Evolutionary conservation across 2,329 filamentous ascomycete genomes (phyloP), one percentile per base, ranked within the genome.

Genomic region (Blastomyces percursus): DNA sequence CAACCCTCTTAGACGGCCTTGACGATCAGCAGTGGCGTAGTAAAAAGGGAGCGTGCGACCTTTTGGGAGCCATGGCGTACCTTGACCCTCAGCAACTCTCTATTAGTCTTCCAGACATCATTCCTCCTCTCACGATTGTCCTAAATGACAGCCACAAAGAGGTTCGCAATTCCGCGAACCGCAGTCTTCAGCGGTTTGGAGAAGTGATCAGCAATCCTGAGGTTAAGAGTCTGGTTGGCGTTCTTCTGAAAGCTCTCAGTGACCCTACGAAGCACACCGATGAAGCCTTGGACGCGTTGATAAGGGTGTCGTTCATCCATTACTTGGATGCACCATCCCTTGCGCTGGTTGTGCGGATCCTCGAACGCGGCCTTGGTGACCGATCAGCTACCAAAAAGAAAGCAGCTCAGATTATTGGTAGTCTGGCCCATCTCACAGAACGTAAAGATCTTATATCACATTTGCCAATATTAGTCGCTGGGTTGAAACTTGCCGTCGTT

Each of bases 81-180:
- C 84, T 99, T 40, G 94, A 97, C 73, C 93, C 95, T 8, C 89
- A 96, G 67, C 94, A 99, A 74, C 83, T 99, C 21, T 91, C 94
- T 0, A 83, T 88, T 68, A 97, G 92, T 73, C 79, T 99, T 70
- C 94, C 94, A 1, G 92, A 96, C 62, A 99, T 99, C 68, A 99
- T 99, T 68, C 94, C 95, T 32, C 93, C 95, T 19, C 81, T 99
- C 63, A 97, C 95, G 1, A 86, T 88, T 55, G 94, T 97, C 3
- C 80, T 99, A 63, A 99, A 96, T 69, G 94, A 99, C 78, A 96
- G 90, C 70, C 94, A 99, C 78, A 99, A 99, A 76, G 94, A 99
- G 77, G 94, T 99, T 40, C 86, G 94, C 64, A 81, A 86, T 54
- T 92, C 91, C 27, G 94, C 94, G 8, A 99, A 99, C 76, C 87